phyloP scores from a whole-genome alignment of 495 filamentous ascomycete genomes.

The Aspergillus saccharolyticus region DNA sequence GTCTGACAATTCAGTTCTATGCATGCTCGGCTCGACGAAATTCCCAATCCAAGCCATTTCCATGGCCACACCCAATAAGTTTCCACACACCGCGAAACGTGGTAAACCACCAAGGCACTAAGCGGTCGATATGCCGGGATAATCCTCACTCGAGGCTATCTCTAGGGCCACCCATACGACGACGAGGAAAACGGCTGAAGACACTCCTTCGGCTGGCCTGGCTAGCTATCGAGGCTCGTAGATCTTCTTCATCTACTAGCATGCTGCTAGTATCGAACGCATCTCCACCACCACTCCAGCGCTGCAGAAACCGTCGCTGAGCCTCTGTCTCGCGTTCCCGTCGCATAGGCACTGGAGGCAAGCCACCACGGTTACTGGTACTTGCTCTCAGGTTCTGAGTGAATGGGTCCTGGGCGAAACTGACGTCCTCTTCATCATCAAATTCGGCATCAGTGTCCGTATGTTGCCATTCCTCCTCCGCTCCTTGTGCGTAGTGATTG shows the following conservation, averaged over 20 bases:
- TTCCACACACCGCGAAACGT: too few species aligned
- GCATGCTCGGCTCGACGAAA: too few species aligned
- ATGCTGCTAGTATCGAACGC: constrained; percentile 39
- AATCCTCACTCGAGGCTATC: constrained; percentile 35
- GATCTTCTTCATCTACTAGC: constrained; percentile 38
- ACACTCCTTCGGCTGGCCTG: constrained; percentile 36
- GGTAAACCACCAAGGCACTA: too few species aligned
- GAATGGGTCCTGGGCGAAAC: constrained; percentile 25
- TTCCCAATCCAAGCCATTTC: too few species aligned
- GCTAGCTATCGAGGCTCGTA: constrained; percentile 39
- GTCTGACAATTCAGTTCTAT: too few species aligned
- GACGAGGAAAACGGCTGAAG: constrained; percentile 35
- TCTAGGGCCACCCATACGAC: constrained; percentile 34
- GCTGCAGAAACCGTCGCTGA: constrained; percentile 40
- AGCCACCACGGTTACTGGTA: constrained; percentile 32
- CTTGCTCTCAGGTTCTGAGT: constrained; percentile 34
- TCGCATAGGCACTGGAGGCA: constrained; percentile 25
- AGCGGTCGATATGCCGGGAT: neutral
- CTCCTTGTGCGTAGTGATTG: constrained; percentile 24
- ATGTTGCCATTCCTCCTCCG: constrained; percentile 53
- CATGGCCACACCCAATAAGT: too few species aligned
- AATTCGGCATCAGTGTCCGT: constrained; percentile 79
- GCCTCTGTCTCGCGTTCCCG: constrained; percentile 36
- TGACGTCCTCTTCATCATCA: constrained; percentile 39
- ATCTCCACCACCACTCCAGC: constrained; percentile 45